phyloP scores from a whole-genome alignment of 768 basidiomycete species.

The Calocybe cyanea region DNA sequence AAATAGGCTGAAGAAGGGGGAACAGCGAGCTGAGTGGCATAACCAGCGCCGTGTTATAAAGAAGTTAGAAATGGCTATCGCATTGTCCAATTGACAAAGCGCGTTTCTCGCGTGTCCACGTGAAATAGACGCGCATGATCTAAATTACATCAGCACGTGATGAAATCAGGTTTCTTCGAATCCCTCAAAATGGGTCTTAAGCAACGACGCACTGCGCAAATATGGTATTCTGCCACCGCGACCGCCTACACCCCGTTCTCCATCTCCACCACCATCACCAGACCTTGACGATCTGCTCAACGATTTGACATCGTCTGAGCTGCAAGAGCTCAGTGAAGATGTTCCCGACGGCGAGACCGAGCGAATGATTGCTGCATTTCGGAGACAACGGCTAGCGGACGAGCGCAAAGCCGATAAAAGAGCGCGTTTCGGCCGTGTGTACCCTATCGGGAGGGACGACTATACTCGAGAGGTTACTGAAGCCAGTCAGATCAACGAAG shows the following conservation, averaged over 20 bases:
- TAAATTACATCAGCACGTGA: too few relatives aligned
- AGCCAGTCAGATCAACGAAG: conserved; percentile 69
- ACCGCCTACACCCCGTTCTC: conserved; percentile 62
- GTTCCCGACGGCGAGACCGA: conserved; percentile 72
- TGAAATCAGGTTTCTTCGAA: too few relatives aligned
- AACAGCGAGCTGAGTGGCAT: too few relatives aligned
- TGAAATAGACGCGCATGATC: too few relatives aligned
- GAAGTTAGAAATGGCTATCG: too few relatives aligned
- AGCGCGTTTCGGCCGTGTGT: conserved; percentile 77
- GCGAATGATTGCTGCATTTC: conserved; percentile 63
- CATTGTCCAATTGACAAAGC: too few relatives aligned
- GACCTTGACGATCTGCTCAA: conserved; percentile 65
- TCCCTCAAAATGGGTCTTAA: conserved; percentile 27
- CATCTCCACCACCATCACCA: conserved; percentile 80
- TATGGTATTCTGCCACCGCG: conserved; percentile 86
- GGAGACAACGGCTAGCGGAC: conserved; percentile 61
- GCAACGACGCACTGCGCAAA: conserved; percentile 91
- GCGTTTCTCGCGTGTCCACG: too few relatives aligned
- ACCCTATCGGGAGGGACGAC: conserved; percentile 88
- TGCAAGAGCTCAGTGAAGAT: conserved; percentile 70
- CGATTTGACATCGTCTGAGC: conserved; percentile 57
- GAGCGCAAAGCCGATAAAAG: conserved; percentile 52
- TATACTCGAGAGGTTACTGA: conserved; percentile 96
- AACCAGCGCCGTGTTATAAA: too few relatives aligned
- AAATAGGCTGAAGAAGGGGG: too few relatives aligned